Evolutionary conservation across 345 rosid genomes (phyloP).

Genomic region (Sisymbrium altissimum): DNA sequence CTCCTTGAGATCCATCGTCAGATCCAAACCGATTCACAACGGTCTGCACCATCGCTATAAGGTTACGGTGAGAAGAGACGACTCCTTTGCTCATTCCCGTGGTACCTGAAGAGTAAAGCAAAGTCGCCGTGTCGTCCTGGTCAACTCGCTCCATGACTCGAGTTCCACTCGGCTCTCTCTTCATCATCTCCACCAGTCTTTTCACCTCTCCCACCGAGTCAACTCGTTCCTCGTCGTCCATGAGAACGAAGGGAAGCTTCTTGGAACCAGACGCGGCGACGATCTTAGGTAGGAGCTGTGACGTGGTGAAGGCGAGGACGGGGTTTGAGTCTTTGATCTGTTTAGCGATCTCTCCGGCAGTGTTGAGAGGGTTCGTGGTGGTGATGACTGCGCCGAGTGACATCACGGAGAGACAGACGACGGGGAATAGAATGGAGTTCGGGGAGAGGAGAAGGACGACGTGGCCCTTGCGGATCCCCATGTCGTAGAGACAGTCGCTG

Average conservation of each 20-base stretch:
- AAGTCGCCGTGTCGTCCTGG: slow-evolving; percentile 80
- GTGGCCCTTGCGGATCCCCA: slow-evolving; percentile 81
- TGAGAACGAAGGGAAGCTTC: slow-evolving; percentile 53
- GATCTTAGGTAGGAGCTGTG: slow-evolving; percentile 59
- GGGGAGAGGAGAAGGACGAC: slow-evolving; percentile 88
- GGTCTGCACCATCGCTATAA: slow-evolving; percentile 51
- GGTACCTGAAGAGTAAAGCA: slow-evolving; percentile 94
- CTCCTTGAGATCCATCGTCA: slow-evolving; percentile 43
- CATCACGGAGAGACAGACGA: slow-evolving; percentile 92
- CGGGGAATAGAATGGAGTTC: slow-evolving; percentile 78
- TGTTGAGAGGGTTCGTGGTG: slow-evolving; percentile 94
- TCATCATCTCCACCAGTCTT: slow-evolving; percentile 54
- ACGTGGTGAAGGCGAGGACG: slow-evolving; percentile 63
- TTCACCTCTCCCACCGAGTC: slow-evolving; percentile 4
- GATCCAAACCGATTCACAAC: slow-evolving; percentile 39
- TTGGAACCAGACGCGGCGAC: slow-evolving; percentile 14
- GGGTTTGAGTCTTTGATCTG: slow-evolving; percentile 76
- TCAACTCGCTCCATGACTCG: slow-evolving; percentile 62
- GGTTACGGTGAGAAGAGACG: slow-evolving; percentile 68
- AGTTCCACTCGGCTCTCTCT: slow-evolving; percentile 26
- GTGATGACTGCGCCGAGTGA: slow-evolving; percentile 90
- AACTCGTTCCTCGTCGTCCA: slow-evolving; percentile 38
- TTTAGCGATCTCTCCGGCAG: slow-evolving; percentile 65
- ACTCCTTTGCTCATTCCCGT: slow-evolving; percentile 93
- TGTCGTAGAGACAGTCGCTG: slow-evolving; percentile 46